Evolutionary conservation across 257 asterid genomes (phyloP), one percentile per base, ranked within the genome.

Genomic region (Verbascum thapsus): DNA sequence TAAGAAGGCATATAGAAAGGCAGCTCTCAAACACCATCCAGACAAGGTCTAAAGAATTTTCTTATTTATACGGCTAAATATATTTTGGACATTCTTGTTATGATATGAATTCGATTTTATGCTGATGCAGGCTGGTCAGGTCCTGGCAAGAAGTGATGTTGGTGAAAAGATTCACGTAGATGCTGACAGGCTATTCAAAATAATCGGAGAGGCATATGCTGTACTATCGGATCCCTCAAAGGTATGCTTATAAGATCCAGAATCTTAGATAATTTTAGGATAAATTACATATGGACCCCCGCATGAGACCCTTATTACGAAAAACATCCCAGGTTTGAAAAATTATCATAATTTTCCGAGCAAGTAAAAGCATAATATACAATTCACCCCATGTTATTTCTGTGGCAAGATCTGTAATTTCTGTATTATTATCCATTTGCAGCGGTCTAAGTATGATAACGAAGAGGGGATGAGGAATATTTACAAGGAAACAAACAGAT

Each of bases 11-110:
- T 94, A 94, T 69, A 65, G 94, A 61, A 94, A 84, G 85, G 99
- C 99, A 64, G 99, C 99, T 72, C 91, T 94, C 59, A 85, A 75
- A 70, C 95, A 90, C 74, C 99, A 94, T 65, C 99, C 99, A 6
- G 97, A 94, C 84, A 94, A 94, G 97, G 99, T 94, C 13, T 65
- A 45, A 15, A 26, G 39, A 45, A 32, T 8, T 68, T 45, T 72
- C 56, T 68, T 43, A 10, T 53, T 59, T 65, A 5, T 32, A 13
- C 32, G 41, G 41, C 70, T 50, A 43, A 38, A 60, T 22, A 40
- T 52, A 43, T 53, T 26, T 40, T 61, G 39, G 22, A 61, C 35
- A 19, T 68, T 56, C 34, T 34, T 51, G 19, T 53, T 65, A 11
- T 70, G 47, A 67, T 53, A 7, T 18, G 23, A 69, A 42, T 35